phyloP scores from a whole-genome alignment of 1,284 basidiomycete genomes.

The Mycena sp. region DNA sequence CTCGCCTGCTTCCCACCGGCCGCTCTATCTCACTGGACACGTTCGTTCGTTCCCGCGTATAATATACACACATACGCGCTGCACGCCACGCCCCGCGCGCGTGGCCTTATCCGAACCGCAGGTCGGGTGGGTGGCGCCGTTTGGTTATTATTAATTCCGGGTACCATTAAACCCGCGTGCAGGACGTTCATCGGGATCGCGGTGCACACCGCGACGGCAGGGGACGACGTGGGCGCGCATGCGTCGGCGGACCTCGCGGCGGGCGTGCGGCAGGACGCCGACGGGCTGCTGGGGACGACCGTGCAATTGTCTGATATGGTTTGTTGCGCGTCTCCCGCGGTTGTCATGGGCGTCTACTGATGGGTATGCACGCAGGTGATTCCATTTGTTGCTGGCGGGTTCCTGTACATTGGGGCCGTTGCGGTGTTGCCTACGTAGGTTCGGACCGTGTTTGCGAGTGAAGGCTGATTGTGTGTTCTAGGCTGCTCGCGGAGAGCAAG shows the following conservation, averaged over 20 bases:
- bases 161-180: conserved; percentile 28
- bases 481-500: conserved; percentile 86
- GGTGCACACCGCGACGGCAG: conserved; percentile 75
- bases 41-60: conserved; percentile 23
- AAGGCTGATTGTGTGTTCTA: conserved; percentile 41
- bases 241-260: conserved; percentile 65
- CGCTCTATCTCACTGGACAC: conserved; percentile 20
- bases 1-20: conserved; percentile 21
- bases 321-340: conserved; percentile 39
- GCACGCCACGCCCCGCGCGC: too few relatives aligned
- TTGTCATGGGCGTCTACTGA: not conserved
- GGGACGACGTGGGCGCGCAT: conserved; percentile 44
- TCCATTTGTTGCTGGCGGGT: conserved; percentile 92
- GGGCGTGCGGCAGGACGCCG: conserved; percentile 74
- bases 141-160: too few relatives aligned
- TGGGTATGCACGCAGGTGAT: conserved; percentile 67
- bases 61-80: too few relatives aligned
- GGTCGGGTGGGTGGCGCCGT: conserved; percentile 72
- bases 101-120: conserved; percentile 34
- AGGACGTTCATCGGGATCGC: conserved; percentile 92
- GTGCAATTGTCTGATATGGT: conserved; percentile 82
- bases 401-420: conserved; percentile 91
- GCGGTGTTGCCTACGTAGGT: conserved; percentile 86
- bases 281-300: conserved; percentile 84
- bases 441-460: conserved; percentile 18